Base-by-base conservation (phyloP, 2,329 filamentous ascomycete genomes). In the Simplicillium sp. region DNA sequence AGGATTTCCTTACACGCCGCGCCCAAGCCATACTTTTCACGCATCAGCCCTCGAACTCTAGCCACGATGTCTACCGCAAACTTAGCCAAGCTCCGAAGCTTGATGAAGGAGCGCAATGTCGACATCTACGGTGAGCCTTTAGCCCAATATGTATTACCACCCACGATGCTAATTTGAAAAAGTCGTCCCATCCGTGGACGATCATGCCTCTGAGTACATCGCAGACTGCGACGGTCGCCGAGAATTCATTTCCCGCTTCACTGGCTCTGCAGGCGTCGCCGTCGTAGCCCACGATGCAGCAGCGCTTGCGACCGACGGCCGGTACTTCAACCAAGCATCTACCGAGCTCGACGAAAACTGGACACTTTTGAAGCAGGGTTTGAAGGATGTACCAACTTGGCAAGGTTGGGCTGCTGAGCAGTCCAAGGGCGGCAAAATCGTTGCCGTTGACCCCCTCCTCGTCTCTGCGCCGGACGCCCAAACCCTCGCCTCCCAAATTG, bases 141-240 rank as follows among this genome's bases (percentile, higher is more conserved):
- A 25, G 20, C 20, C 20, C 20, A 25, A 25, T 25, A 25, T 9
- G 9, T 25, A 5, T 25, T 25, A 9, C 20, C 20, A 5, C 6
- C 20, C 20, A 25, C 5, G 9, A 25, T 6, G 20, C 9, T 25
- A 25, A 25, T 25, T 25, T 9, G 9, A 25, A 25, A 41, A 58
- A 97, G 90, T 98, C 57, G 77, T 97, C 7, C 92, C 92, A 1
- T 96, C 90, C 29, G 92, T 97, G 75, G 92, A 98, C 61, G 90
- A 87, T 58, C 92, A 98, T 61, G 87, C 90, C 51, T 97, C 90
- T 50, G 92, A 98, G 67, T 98, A 98, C 64, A 96, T 96, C 61
- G 92, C 92, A 38, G 81, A 83, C n/a, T 95, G 87, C 59, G 92
- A 98, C 68, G 89, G 77, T 46, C 81, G 92, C 50, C 82, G 92